Evolutionary conservation across 176 grass and related monocot species (phyloP).

Genomic region (Rhynchospora tenuis): DNA sequence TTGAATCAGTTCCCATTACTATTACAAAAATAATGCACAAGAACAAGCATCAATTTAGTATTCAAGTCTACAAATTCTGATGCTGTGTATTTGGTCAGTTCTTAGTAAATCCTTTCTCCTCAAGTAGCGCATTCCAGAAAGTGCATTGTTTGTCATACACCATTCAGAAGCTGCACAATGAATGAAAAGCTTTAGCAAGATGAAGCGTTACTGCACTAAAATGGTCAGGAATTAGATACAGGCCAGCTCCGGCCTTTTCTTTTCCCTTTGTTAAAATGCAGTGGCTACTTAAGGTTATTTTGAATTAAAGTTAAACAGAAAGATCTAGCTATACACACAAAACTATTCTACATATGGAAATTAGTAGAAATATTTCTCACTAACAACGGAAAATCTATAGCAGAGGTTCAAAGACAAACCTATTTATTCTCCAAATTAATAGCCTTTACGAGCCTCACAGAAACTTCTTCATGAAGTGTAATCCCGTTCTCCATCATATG

Average conservation of each 20-base stretch:
- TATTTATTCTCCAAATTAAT: conserved; percentile 34
- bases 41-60: neutral
- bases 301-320: neutral
- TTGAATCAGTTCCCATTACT: neutral
- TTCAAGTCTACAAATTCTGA: neutral
- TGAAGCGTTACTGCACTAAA: neutral
- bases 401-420: neutral
- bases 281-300: neutral
- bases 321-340: neutral
- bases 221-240: neutral
- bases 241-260: neutral
- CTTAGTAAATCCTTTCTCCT: neutral
- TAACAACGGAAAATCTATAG: neutral
- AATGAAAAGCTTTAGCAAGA: neutral
- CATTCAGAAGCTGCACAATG: neutral
- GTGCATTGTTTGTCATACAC: neutral
- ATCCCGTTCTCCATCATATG: conserved; percentile 48
- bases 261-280: conserved; percentile 2
- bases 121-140: neutral
- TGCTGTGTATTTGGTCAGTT: neutral
- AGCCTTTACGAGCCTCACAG: conserved; percentile 32
- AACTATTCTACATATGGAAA: neutral
- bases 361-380: neutral
- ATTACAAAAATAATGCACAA: conserved; percentile 4
- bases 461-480: conserved; percentile 31